phyloP scores from a whole-genome alignment of 768 basidiomycete genomes.

The Rhodotorula taiwanensis region DNA sequence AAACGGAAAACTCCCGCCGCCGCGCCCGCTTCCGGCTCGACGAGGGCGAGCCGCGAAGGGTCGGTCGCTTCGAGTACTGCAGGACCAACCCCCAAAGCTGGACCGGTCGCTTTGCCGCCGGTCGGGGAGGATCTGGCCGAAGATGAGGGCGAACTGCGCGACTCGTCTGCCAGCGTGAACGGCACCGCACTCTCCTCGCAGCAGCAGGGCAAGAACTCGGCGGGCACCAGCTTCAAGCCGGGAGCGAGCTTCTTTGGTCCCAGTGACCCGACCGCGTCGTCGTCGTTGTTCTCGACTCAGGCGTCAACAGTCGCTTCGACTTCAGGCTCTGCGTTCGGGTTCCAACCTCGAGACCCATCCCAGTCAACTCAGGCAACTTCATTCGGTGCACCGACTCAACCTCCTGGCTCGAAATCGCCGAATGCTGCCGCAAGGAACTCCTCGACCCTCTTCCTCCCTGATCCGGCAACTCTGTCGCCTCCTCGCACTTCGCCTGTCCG shows the following conservation, averaged over 20 bases:
- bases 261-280: not conserved
- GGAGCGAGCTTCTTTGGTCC: not conserved
- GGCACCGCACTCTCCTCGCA: not conserved
- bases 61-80: not conserved
- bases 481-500: not conserved
- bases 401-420: not conserved
- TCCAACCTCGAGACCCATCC: constrained; percentile 16
- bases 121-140: not conserved
- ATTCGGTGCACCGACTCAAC: not conserved
- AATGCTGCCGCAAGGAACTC: not conserved
- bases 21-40: not conserved
- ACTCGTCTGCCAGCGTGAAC: not conserved
- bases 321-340: constrained; percentile 2
- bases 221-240: not conserved
- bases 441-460: not conserved
- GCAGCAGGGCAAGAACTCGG: not conserved
- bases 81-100: not conserved
- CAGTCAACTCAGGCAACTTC: constrained; percentile 10
- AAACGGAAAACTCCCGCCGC: constrained; percentile 13
- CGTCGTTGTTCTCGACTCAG: not conserved
- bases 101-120: not conserved
- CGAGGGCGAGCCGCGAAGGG: not conserved
- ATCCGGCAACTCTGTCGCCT: not conserved
- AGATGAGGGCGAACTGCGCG: not conserved
- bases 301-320: constrained; percentile 3